Evolutionary conservation across 306 rosid species (phyloP).

Genomic region (Urtica urens): DNA sequence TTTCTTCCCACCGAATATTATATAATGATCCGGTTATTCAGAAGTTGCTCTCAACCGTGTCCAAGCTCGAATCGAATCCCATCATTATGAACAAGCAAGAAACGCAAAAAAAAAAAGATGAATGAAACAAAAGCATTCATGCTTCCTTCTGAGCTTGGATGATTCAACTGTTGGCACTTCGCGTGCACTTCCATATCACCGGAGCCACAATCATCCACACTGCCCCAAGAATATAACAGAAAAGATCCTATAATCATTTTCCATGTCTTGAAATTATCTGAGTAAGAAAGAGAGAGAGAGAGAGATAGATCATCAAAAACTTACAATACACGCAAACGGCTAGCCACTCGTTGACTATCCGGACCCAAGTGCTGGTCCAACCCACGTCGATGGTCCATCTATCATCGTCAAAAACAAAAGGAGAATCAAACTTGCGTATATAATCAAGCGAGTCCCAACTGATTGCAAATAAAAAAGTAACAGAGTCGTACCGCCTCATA

Average conservation of each 20-base stretch:
- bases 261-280: not conserved
- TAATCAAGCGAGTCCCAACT: no score
- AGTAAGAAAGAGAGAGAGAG: not conserved
- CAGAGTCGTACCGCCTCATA: slow-evolving; percentile 39
- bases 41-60: slow-evolving; percentile 4
- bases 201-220: slow-evolving; percentile 94
- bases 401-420: slow-evolving; percentile 11
- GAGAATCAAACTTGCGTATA: not conserved
- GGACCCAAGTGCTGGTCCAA: slow-evolving; percentile 97
- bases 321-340: slow-evolving; percentile 88
- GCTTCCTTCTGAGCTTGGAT: no score
- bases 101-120: no score
- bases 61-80: slow-evolving; percentile 14
- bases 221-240: no score
- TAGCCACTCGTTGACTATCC: slow-evolving; percentile 89
- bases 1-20: slow-evolving; percentile 11
- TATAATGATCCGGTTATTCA: no score
- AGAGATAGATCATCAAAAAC: no score
- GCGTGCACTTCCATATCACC: slow-evolving; percentile 50
- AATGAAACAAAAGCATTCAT: no score
- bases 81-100: slow-evolving; percentile 7
- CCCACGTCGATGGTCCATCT: slow-evolving; percentile 98
- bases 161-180: slow-evolving; percentile 35
- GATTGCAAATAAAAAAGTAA: not conserved
- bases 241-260: not conserved